Base-by-base conservation (phyloP, 192 early-diverging fungal genomes). In the Backusella westeae region DNA sequence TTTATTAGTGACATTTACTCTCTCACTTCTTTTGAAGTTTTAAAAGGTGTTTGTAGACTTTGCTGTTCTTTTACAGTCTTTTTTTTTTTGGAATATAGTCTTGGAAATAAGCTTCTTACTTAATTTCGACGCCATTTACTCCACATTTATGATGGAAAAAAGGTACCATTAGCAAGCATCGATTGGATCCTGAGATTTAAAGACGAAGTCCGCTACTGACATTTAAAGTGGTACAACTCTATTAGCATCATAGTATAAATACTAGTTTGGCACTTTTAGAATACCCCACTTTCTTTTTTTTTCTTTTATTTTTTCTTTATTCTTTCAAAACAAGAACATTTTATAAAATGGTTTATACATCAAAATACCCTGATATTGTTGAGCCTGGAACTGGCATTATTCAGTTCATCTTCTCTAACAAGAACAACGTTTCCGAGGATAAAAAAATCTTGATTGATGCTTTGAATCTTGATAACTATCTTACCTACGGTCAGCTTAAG, bases 391-490 rank as follows among this genome's bases (percentile, higher is more conserved):
- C 78, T 44, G 85, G 83, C 41, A 59, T 86, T 71, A 80, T 81
- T 49, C 78, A 81, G 9, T 87, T 81, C 39, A 56, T 82, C 5
- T 80, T 80, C 53, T 80, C 80, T 12, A 87, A 87, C 69, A 77
- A 71, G 3, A 80, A 84, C 67, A 44, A 72, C 19, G 78, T 81
- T 6, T 6, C 53, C 14, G 85, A 87, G 29, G 74, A 78, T 0
- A 74, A 84, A 23, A 77, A 72, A 21, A 59, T 87, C 36, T 79
- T 85, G 36, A 78, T 85, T 74, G 86, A 89, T 70, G 87, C 76
- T 26, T 19, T 68, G 17, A 34, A 74, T 5, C 75, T 76, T 9
- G 65, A 79, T 29, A 69, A 75, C 0, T 71, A 46, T 29, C 82
- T 84, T 35, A 82, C 79, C 19, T 85, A 72, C 66, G 84, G 80